Evolutionary conservation across 2,329 filamentous ascomycete genomes (phyloP), one percentile per base, ranked within the genome.

Genomic region (Myriosclerotinia duriaeana): DNA sequence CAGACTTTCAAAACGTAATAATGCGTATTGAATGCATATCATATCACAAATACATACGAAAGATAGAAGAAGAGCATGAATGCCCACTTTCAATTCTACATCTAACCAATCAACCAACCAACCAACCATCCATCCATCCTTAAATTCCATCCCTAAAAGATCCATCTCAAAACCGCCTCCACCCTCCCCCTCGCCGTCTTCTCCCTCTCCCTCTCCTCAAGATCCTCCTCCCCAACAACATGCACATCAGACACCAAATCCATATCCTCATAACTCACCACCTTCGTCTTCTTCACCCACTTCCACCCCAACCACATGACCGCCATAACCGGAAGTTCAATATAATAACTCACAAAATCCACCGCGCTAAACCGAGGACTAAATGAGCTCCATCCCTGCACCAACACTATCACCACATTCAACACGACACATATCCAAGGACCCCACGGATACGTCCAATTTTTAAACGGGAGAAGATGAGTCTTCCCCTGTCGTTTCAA

Each of bases 371-470:
- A 89, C 2, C 68, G 75, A 3, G 85, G 85, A 53, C 82, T 86
- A 77, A 89, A 89, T 64, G 82, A 85, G 71, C 78, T 82, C 84
- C 84, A 89, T 2, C 87, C 87, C 70, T 89, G 87, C 0, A 88
- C 81, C 1, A 89, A 79, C 4, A 89, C 83, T 12, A 90, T 78
- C 36, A 89, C 80, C 64, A 75, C 79, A 73, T 88, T 88, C 50
- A 89, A 78, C 0, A 84, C 69, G 17, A 89, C 80, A 7, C 81
- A 83, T 22, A 85, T 72, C 73, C 84, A 82, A 0, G 87, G 87
- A 0, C 87, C 86, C 66, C 80, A 83, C 0, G 87, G 87, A 68
- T 89, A 89, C 0, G 86, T 88, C 84, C 85, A 88, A 72, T 89
- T 89, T 68, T 82, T 84, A 77, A 87, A 89, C 0, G 87, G 86